Base-by-base conservation (phyloP, 768 basidiomycete genomes). In the Tylopilus cervinicoccineus region DNA sequence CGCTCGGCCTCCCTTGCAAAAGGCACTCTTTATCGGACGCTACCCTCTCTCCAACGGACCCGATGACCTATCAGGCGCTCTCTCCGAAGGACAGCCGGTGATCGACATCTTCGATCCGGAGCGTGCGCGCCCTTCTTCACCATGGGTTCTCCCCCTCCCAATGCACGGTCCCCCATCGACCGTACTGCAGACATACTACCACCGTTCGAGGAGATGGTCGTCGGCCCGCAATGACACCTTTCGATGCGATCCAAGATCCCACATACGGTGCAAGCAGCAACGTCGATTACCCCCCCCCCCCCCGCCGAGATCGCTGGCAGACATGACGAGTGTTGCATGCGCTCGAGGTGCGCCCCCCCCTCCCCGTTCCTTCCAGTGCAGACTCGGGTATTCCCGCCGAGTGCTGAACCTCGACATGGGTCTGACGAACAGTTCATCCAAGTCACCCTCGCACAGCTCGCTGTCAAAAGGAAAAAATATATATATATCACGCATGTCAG, bases 41-140 rank as follows among this genome's bases (percentile, higher is more conserved):
- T 37, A 33, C 29, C 26, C 13, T 23, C 14, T 11, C 27, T 38
- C 23, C 7, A 24, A 8, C 37, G 23, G 19, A 48, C 11, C n/a
- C 12, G 6, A 22, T 27, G 44, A 26, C 19, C 19, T n/a, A n/a
- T 20, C n/a, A 45, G 51, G 13, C 51, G 51, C 3, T 53, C 32
- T 16, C 20, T 39, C 26, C 0, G 24, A 13, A 16, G 37, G 20
- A 19, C 2, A 11, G 2, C 1, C 12, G 4, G 14, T 13, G 14
- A 10, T 23, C 33, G 38, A 50, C 33, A 5, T 34, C 8, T 43
- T 42, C n/a, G 34, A 26, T 13, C 24, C 36, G 4, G 47, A 50
- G 10, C 9, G 6, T 8, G 6, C 9, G 4, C 26, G 22, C 23
- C 47, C 40, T 40, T 42, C 39, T n/a, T 28, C 38, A n/a, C 31